These are phyloP conservation scores for Ceratorhiza oryzae-sativae DNA, from an alignment of 1,284 basidiomycete species.

Conservation along the genomic window DNA sequence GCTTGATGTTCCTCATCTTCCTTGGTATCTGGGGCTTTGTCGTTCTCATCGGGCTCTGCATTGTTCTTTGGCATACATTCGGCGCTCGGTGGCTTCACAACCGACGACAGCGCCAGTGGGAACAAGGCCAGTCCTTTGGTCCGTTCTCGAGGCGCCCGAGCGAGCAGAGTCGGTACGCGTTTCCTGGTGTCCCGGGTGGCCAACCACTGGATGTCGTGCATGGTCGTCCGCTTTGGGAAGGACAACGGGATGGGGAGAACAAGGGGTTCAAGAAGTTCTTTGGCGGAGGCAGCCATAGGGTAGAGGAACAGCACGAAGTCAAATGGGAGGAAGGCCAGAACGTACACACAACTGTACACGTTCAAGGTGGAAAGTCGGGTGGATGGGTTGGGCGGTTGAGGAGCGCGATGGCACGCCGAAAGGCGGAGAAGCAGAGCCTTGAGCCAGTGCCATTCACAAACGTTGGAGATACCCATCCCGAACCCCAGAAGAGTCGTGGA, in stretches of 20 bases:
- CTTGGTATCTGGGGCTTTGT: constrained; percentile 81
- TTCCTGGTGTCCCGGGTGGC: constrained; percentile 19
- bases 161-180: constrained; percentile 26
- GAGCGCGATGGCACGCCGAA: background rate
- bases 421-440: constrained; percentile 10
- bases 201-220: constrained; percentile 10
- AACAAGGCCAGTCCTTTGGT: constrained; percentile 48
- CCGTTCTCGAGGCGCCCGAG: constrained; percentile 27
- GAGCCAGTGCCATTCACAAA: constrained; percentile 13
- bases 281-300: background rate
- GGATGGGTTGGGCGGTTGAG: constrained; percentile 23
- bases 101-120: constrained; percentile 59
- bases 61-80: constrained; percentile 73
- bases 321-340: constrained; percentile 34
- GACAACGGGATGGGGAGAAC: constrained; percentile 2
- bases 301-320: background rate
- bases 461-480: background rate
- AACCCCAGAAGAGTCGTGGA: background rate
- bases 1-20: constrained; percentile 82
- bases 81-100: constrained; percentile 58
- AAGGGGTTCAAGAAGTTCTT: constrained; percentile 16
- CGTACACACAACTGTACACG: constrained; percentile 12
- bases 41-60: constrained; percentile 70
- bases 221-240: constrained; percentile 3
- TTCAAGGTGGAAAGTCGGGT: constrained; percentile 2